Conservation (phyloP, 1,284 basidiomycete species). For the Cutaneotrichosporon cavernicola region DNA sequence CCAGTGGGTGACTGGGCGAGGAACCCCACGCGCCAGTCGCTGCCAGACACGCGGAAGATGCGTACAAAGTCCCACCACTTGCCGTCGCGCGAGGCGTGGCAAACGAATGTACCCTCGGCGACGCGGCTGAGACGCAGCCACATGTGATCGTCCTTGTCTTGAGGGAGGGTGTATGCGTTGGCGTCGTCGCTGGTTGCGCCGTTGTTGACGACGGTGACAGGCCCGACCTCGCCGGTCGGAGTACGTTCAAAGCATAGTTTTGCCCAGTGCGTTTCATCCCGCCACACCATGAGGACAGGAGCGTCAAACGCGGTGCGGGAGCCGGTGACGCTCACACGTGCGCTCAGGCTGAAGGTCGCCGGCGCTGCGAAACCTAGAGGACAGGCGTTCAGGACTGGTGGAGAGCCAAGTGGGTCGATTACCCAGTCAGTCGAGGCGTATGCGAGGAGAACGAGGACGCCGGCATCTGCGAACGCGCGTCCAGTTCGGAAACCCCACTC, state of each 20-base stretch:
- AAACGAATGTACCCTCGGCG: not conserved
- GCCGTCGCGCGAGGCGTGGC: slow-evolving; percentile 5
- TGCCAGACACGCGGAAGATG: slow-evolving; percentile 1
- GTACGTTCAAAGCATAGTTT: slow-evolving; percentile 10
- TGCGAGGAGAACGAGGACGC: slow-evolving; percentile 2
- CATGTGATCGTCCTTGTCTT: not conserved
- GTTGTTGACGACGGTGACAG: slow-evolving; percentile 8
- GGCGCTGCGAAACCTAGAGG: slow-evolving; percentile 6
- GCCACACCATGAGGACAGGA: slow-evolving; percentile 13
- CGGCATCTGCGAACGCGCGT: slow-evolving; percentile 3
- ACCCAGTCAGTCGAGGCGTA: slow-evolving; percentile 12
- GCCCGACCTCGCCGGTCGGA: not conserved
- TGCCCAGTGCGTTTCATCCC: slow-evolving; percentile 11
- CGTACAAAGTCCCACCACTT: slow-evolving; percentile 10
- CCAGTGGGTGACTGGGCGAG: slow-evolving; percentile 8
- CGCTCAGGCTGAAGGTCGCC: not conserved
- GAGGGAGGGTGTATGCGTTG: not conserved
- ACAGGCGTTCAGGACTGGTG: not conserved
- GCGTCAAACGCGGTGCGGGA: slow-evolving; percentile 8
- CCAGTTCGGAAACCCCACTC: slow-evolving; percentile 3
- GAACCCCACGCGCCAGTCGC: slow-evolving; percentile 10
- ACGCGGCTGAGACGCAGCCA: slow-evolving; percentile 8
- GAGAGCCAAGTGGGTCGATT: not conserved
- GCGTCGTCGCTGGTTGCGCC: slow-evolving; percentile 11
- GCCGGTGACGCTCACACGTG: slow-evolving; percentile 4